These are phyloP conservation scores for Chiua virens DNA, from an alignment of 768 basidiomycete genomes.

Conservation along the genomic window DNA sequence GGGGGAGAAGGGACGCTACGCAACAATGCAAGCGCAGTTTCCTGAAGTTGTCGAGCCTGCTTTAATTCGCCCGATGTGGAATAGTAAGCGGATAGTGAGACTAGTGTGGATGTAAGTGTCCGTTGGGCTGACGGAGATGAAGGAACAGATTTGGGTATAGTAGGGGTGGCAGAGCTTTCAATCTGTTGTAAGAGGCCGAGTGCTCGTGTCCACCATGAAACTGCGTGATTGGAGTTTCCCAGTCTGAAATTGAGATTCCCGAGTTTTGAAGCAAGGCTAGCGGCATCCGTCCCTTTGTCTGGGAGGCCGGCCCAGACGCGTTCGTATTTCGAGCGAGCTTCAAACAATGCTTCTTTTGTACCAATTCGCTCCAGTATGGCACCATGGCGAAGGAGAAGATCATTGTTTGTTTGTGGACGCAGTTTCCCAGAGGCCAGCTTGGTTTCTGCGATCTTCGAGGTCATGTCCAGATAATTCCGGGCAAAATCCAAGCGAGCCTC, in stretches of 20 bases:
- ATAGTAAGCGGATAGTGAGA: slow-evolving; percentile 72
- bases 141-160: slow-evolving; percentile 42
- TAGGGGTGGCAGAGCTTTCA: slow-evolving; percentile 17
- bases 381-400: slow-evolving; percentile 58
- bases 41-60: slow-evolving; percentile 57
- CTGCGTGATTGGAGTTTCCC: slow-evolving; percentile 51
- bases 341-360: slow-evolving; percentile 44
- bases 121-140: slow-evolving; percentile 65
- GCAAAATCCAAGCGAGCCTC: slow-evolving; percentile 57
- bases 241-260: slow-evolving; percentile 64
- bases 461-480: slow-evolving; percentile 51
- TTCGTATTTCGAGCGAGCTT: slow-evolving; percentile 58
- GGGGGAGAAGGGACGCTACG: slow-evolving; percentile 52
- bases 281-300: slow-evolving; percentile 42
- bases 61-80: slow-evolving; percentile 56
- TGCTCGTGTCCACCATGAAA: slow-evolving; percentile 68
- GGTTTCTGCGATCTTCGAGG: slow-evolving; percentile 46
- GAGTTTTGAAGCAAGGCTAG: slow-evolving; percentile 61
- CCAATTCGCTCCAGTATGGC: slow-evolving; percentile 63
- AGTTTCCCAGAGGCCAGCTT: slow-evolving; percentile 40
- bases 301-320: slow-evolving; percentile 52
- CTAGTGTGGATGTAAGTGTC: slow-evolving; percentile 55
- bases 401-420: slow-evolving; percentile 49
- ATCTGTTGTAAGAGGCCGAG: slow-evolving; percentile 41
- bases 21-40: slow-evolving; percentile 53